Evolutionary conservation across 495 filamentous ascomycete species (phyloP), one percentile per base, ranked within the genome.

Genomic region (Eremomyces bilateralis): DNA sequence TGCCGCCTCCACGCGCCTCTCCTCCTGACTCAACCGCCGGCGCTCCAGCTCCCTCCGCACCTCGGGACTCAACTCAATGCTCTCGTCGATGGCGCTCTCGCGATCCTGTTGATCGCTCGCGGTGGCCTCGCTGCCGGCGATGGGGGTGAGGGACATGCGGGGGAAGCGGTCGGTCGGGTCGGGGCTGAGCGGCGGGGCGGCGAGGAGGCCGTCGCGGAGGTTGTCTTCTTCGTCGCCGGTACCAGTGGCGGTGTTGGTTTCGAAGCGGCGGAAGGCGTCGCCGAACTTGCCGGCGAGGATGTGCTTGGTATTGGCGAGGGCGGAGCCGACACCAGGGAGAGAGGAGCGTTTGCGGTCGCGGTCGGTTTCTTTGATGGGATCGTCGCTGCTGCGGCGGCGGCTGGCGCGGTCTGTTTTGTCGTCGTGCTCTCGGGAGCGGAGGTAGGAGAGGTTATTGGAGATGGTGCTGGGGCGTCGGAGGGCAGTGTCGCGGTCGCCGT

Each of bases 251-350:
- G 56, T 58, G 41, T 67, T 68, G 16, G 65, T 65, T 49, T 97
- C 88, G 45, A 97, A 97, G 3, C 79, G 68, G 41, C 84, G 76
- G 60, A 97, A 95, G 3, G 90, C 85, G 35, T 94, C 90, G 1
- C 90, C 83, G 53, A 97, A 94, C 50, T 78, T 82, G 4, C 84
- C 80, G 18, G 74, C 74, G 17, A 97, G 63, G 25, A 92, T 65
- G n/a, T 67, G 79, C 53, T 91, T 93, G 36, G 79, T 76, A 20
- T 77, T 76, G 1, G 70, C 65, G 11, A 76, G 58, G 3, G 78
- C 73, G 20, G 8, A 6, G 13, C 8, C 24, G 5, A 88, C 59
- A 1, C 73, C 81, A 11, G 76, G 73, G 36, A 97, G 61, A 50
- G 80, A 91, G 15, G 76, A 62, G 21, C 82, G 75, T 48, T 94